Evolutionary conservation across 1,139 yeast species (phyloP).

Genomic region (Fermentozyma sake): DNA sequence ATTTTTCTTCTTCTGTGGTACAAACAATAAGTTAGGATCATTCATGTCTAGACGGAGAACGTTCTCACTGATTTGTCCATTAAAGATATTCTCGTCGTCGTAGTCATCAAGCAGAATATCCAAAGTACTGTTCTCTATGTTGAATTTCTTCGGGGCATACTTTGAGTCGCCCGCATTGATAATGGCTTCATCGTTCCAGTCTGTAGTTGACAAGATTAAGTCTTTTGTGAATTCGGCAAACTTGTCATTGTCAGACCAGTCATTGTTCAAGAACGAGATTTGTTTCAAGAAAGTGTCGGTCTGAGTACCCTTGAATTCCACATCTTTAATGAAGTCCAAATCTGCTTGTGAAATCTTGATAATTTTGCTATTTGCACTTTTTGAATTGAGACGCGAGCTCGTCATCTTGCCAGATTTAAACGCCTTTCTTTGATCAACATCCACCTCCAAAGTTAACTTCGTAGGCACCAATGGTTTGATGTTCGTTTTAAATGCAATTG

Average conservation of each 20-base stretch:
- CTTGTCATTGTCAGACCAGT: constrained; percentile 34
- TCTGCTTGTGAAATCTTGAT: constrained; percentile 29
- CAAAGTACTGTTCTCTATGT: constrained; percentile 7
- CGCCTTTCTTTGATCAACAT: constrained; percentile 40
- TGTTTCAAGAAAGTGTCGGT: constrained; percentile 16
- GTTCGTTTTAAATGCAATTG: constrained; percentile 31
- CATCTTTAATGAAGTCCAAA: constrained; percentile 26
- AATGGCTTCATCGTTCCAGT: constrained; percentile 75
- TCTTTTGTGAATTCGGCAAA: constrained; percentile 50
- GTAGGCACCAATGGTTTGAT: constrained; percentile 61
- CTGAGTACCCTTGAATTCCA: constrained; percentile 17
- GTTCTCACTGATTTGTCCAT: constrained; percentile 54
- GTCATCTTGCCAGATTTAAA: constrained; percentile 30
- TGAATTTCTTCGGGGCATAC: constrained; percentile 5
- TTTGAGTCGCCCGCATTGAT: constrained; percentile 43
- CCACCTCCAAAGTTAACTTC: constrained; percentile 45
- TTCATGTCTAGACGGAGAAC: constrained; percentile 72
- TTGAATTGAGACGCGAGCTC: constrained; percentile 1
- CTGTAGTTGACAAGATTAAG: constrained; percentile 68
- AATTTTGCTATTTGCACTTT: constrained; percentile 3
- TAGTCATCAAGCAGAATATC: constrained; percentile 38
- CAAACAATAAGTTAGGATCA: constrained; percentile 73
- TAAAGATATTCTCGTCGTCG: constrained; percentile 75
- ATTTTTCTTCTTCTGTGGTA: constrained; percentile 34
- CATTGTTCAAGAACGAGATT: constrained; percentile 33